phyloP scores from a whole-genome alignment of 2,329 filamentous ascomycete species.

The Arthrobotrys conoides region DNA sequence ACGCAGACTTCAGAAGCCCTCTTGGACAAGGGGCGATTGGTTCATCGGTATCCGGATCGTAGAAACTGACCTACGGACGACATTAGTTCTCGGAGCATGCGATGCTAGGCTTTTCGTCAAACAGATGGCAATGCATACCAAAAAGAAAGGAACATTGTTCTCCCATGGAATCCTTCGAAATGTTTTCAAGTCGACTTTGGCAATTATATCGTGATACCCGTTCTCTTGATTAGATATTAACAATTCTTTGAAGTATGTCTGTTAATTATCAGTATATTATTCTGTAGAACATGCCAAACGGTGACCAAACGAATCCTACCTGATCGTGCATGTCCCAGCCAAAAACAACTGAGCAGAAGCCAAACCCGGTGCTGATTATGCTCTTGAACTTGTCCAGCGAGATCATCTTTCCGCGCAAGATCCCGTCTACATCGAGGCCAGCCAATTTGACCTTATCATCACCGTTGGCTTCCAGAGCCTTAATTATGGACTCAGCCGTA shows the following conservation, averaged over 20 bases:
- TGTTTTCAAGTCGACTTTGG: conserved; percentile 81
- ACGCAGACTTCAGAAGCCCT: conserved; percentile 78
- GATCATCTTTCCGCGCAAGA: conserved; percentile 86
- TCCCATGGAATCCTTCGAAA: conserved; percentile 94
- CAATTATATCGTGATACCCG: conserved; percentile 87
- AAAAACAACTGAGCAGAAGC: conserved; percentile 94
- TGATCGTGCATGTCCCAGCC: conserved; percentile 98
- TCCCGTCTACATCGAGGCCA: conserved; percentile 87
- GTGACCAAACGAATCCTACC: neutral
- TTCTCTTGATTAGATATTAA: conserved; percentile 91
- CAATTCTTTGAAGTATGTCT: conserved; percentile 86
- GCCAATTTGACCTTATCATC: conserved; percentile 89
- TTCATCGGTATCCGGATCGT: conserved; percentile 81
- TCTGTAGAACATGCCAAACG: neutral
- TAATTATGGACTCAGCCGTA: conserved; percentile 76
- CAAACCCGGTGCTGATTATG: conserved; percentile 84
- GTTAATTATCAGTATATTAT: neutral
- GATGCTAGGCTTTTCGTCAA: neutral
- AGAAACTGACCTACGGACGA: conserved; percentile 75
- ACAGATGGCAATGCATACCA: conserved; percentile 42
- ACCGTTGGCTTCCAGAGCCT: conserved; percentile 72
- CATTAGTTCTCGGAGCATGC: neutral
- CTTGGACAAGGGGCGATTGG: conserved; percentile 84
- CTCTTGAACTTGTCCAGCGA: conserved; percentile 94
- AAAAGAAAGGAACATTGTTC: conserved; percentile 64